phyloP scores from a whole-genome alignment of 106 monocot species.

The Platanthera zijinensis region DNA sequence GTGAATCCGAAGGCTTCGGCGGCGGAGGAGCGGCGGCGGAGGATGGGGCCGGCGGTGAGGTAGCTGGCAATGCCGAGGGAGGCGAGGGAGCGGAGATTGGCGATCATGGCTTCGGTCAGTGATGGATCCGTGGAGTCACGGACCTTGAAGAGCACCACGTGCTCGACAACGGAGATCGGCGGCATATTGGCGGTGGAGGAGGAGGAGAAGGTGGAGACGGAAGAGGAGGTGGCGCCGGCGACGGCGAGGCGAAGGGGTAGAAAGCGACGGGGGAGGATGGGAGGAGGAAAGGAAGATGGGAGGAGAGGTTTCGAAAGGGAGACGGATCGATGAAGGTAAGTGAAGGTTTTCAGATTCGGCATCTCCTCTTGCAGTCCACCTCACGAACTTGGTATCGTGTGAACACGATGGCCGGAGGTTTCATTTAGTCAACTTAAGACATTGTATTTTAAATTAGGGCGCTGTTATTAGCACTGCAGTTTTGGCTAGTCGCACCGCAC shows the following conservation, averaged over 20 bases:
- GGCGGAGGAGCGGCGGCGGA: conserved; percentile 56
- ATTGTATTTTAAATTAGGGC: no score
- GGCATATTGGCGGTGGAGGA: conserved; percentile 11
- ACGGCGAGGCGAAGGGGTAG: conserved; percentile 3
- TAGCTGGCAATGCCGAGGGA: conserved; percentile 50
- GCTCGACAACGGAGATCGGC: conserved; percentile 44
- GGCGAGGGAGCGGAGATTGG: conserved; percentile 52
- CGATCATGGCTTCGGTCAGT: conserved; percentile 49
- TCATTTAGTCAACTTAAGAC: no score
- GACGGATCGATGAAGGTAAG: conserved; percentile 14
- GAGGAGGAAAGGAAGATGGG: background rate
- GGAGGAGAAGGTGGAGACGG: conserved; percentile 16
- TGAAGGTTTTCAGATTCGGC: conserved; percentile 31
- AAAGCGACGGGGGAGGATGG: background rate
- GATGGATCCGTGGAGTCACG: conserved; percentile 36
- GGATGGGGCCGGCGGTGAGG: conserved; percentile 61
- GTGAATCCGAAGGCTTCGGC: conserved; percentile 42
- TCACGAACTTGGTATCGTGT: no score
- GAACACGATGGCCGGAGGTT: no score
- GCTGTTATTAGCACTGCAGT: no score
- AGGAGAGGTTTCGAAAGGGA: conserved; percentile 4
- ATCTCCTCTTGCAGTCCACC: conserved; percentile 1
- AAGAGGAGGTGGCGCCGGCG: background rate
- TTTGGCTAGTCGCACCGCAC: no score
- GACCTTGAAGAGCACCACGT: conserved; percentile 85